phyloP scores from a whole-genome alignment of 108 stramenopile genomes.

The Nitzschia sp. region DNA sequence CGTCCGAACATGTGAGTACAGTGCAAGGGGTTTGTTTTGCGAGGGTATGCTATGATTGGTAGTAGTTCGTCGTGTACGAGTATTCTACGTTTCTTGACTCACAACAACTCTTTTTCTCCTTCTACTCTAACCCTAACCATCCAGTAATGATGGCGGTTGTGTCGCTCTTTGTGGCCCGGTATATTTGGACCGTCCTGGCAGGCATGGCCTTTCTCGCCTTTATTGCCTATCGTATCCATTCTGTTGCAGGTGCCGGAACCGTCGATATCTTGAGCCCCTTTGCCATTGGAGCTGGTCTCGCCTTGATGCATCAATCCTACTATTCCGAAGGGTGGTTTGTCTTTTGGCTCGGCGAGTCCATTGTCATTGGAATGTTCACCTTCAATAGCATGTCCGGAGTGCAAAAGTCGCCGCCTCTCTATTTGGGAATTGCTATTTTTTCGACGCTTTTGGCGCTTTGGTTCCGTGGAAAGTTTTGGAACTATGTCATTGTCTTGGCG shows the following conservation, averaged over 20 bases:
- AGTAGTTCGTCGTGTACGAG: no score
- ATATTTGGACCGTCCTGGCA: slow-evolving; percentile 50
- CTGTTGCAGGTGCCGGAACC: slow-evolving; percentile 5
- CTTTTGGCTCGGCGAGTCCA: slow-evolving; percentile 74
- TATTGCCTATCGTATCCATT: slow-evolving; percentile 52
- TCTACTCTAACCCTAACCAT: no score
- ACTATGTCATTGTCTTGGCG: slow-evolving; percentile 58
- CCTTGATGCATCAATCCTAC: slow-evolving; percentile 57
- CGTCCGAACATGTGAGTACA: slow-evolving; percentile 61
- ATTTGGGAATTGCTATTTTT: slow-evolving; percentile 32
- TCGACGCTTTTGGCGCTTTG: slow-evolving; percentile 55
- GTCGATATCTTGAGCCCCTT: slow-evolving; percentile 57
- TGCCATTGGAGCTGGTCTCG: slow-evolving; percentile 63
- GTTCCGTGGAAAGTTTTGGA: slow-evolving; percentile 81
- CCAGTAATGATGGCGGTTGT: slow-evolving; percentile 62
- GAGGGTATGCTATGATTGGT: no score
- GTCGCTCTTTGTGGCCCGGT: slow-evolving; percentile 57
- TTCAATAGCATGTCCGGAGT: slow-evolving; percentile 52
- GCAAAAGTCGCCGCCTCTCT: slow-evolving; percentile 5
- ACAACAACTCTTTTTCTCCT: no score
- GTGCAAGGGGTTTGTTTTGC: no score
- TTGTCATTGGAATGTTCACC: slow-evolving; percentile 77
- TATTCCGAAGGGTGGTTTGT: slow-evolving; percentile 19
- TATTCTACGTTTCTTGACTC: no score
- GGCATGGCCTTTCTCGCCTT: slow-evolving; percentile 56